phyloP scores from a whole-genome alignment of 352 stramenopile genomes.

The Globisporangium barbulae region DNA sequence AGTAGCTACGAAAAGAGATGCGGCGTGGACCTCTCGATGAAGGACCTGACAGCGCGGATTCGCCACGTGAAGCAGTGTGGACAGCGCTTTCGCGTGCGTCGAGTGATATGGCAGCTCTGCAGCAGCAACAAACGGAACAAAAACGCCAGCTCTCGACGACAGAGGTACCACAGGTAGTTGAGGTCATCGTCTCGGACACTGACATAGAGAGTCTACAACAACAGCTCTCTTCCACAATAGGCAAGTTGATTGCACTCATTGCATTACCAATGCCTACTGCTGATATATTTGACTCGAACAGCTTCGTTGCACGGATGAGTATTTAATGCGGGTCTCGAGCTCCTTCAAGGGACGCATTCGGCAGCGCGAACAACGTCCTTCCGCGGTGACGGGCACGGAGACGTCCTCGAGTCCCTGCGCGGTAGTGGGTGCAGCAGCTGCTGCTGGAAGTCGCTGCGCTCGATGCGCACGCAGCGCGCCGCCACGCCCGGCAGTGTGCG shows the following conservation, averaged over 20 bases:
- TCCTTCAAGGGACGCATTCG: neutral
- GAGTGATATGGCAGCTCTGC: slow-evolving; percentile 35
- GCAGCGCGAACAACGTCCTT: neutral
- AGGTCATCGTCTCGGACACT: neutral
- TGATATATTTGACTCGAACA: no score
- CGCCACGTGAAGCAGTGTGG: slow-evolving; percentile 79
- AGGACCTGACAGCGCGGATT: slow-evolving; percentile 43
- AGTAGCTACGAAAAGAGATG: slow-evolving; percentile 21
- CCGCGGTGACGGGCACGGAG: neutral
- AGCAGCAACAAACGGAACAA: slow-evolving; percentile 8
- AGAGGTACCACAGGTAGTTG: neutral
- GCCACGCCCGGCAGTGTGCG: slow-evolving; percentile 22
- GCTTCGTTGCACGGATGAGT: no score
- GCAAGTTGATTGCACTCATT: no score
- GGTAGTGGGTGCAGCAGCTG: slow-evolving; percentile 30
- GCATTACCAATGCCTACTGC: no score
- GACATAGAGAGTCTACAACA: slow-evolving; percentile 7
- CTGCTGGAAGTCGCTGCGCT: slow-evolving; percentile 44
- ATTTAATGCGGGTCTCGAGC: no score
- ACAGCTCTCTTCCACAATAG: neutral
- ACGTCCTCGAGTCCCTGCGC: slow-evolving; percentile 21
- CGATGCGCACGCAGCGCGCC: slow-evolving; percentile 30
- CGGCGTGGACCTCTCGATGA: slow-evolving; percentile 37
- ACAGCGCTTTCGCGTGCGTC: slow-evolving; percentile 58
- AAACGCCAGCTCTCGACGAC: neutral